Base-by-base conservation (phyloP, 306 rosid species). In the Parietaria judaica region DNA sequence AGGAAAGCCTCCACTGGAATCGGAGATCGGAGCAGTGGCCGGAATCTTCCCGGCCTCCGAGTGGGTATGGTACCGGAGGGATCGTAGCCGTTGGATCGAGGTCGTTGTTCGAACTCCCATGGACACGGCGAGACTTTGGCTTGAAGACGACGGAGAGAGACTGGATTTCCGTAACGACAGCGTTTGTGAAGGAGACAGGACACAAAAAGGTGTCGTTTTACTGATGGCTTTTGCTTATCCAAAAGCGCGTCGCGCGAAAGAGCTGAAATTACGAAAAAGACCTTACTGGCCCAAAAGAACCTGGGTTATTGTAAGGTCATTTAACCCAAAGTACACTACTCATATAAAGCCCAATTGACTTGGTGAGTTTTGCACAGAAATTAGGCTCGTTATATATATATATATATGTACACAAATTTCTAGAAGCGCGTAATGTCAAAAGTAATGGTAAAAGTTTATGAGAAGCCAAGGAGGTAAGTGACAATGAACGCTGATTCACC, bases 91-190 rank as follows among this genome's bases (percentile, higher is more conserved):
- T 34, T 63, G 80, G 71, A 81, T 59, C 41, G 70, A 41, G 5
- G 54, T 8, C 43, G 63, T 36, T 13, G 55, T 64, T 65, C 48
- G 81, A 44, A 59, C 45, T 54, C 74, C 62, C 41, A 71, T 47
- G 50, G 70, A 51, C 86, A 85, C 78, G 17, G 72, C 63, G 62
- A 63, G 62, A 16, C 39, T 14, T 62, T 12, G 37, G 36, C 43
- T 49, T 34, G 23, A 31, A 14, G 36, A 34, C 4, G 54, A 7
- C n/a, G 7, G 45, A 34, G 43, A 11, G 8, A 9, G 31, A 23
- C 31, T 12, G 11, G 47, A 39, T 50, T 48, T 47, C 12, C 38
- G 63, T 15, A 8, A 41, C 45, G 45, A 17, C 51, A 37, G n/a
- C 35, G 14, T 34, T 11, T 23, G 49, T 46, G 9, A 48, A 62